Base-by-base conservation (phyloP, 768 basidiomycete species). In the Pleurotus djamor region DNA sequence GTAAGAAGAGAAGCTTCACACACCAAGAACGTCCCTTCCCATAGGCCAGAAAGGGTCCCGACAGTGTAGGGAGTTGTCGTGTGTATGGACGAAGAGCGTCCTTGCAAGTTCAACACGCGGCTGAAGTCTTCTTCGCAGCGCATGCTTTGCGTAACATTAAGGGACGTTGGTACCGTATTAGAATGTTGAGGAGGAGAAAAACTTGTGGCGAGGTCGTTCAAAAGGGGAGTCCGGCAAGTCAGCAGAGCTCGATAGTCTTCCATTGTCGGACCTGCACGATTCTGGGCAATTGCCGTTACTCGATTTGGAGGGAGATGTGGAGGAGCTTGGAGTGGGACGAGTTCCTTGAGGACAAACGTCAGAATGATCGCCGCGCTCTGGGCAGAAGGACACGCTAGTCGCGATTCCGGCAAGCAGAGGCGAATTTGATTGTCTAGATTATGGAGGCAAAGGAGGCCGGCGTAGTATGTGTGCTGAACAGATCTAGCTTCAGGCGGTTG, bases 21-120 rank as follows among this genome's bases (percentile, higher is more conserved):
- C 63, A 85, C 86, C 82, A 83, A 83, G 66, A 79, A 83, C 49
- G 73, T 74, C 1, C 86, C 86, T 70, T 86, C 80, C 86, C 86
- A 88, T 60, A 80, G 65, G 3, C 84, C 86, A 33, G 81, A 73
- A 57, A 87, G 73, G 36, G 75, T 68, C 14, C 82, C 83, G 41
- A 79, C 77, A 64, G 72, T 65, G 63, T 76, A 77, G 28, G 67
- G 62, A 51, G 67, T 65, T 37, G 21, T 28, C 21, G 45, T 62
- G 60, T 64, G 64, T 9, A 67, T 66, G 59, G 57, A 44, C 28
- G 60, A 62, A 43, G 59, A 50, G 9, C 59, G 55, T n/a, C 65
- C 67, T n/a, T 69, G 52, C 16, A 70, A 65, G 59, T 69, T 67
- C 45, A 67, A 63, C 59, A 70, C 66, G 58, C 73, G 74, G 70